phyloP scores from a whole-genome alignment of 2,329 filamentous ascomycete species.

The Drechmeria coniospora region DNA sequence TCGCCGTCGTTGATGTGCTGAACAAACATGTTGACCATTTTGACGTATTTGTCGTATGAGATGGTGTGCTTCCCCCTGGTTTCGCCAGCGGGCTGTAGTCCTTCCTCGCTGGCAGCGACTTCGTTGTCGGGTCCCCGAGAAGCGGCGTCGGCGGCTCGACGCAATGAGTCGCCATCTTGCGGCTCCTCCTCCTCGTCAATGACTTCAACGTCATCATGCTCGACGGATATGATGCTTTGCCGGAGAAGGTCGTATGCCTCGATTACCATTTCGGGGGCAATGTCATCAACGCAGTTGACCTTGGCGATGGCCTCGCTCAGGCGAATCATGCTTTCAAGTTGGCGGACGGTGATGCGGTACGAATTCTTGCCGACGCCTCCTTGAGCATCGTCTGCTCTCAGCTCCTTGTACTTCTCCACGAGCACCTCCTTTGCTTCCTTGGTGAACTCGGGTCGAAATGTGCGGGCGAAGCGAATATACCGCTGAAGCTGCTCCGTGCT shows the following conservation, averaged over 20 bases:
- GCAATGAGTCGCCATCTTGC: slow-evolving; percentile 30
- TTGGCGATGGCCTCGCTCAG: slow-evolving; percentile 96
- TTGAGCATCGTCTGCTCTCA: slow-evolving; percentile 83
- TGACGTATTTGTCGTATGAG: slow-evolving; percentile 87
- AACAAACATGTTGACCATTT: slow-evolving; percentile 76
- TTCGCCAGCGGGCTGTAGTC: slow-evolving; percentile 21
- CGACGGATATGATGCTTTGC: slow-evolving; percentile 92
- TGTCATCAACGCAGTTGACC: slow-evolving; percentile 87
- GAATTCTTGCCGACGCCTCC: slow-evolving; percentile 88
- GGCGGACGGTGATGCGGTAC: slow-evolving; percentile 92
- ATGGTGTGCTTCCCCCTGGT: slow-evolving; percentile 61
- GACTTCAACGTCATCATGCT: slow-evolving; percentile 93
- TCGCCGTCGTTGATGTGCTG: slow-evolving; percentile 76
- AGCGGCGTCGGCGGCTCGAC: slow-evolving; percentile 21
- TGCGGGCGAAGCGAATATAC: slow-evolving; percentile 91
- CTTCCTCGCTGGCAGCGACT: slow-evolving; percentile 25
- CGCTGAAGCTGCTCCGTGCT: slow-evolving; percentile 92
- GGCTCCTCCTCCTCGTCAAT: slow-evolving; percentile 53
- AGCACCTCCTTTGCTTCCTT: slow-evolving; percentile 72
- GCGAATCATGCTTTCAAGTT: slow-evolving; percentile 90
- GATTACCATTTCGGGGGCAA: slow-evolving; percentile 68
- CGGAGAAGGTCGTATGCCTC: slow-evolving; percentile 85
- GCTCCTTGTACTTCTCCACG: slow-evolving; percentile 88
- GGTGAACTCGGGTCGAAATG: slow-evolving; percentile 86
- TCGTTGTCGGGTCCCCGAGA: slow-evolving; percentile 31